phyloP scores from a whole-genome alignment of 768 basidiomycete species.

The Pleurotus giganteus region DNA sequence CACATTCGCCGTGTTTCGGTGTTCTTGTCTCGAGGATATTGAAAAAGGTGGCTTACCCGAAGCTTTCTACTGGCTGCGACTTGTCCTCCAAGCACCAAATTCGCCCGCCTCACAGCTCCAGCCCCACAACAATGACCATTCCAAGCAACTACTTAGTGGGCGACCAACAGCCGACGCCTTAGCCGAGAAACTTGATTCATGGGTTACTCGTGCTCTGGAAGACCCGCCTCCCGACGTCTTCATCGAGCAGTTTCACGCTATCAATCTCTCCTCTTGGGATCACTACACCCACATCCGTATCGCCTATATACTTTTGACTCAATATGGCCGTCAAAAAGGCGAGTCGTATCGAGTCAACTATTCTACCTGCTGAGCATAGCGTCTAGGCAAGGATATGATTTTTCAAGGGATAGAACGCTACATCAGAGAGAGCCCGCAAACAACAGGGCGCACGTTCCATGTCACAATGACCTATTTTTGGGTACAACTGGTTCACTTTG shows the following conservation, averaged over 20 bases:
- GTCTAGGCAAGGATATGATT: conserved; percentile 40
- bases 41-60: conserved; percentile 29
- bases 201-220: conserved; percentile 30
- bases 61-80: conserved; percentile 39
- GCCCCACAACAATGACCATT: background rate
- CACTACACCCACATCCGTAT: conserved; percentile 47
- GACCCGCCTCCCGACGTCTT: conserved; percentile 30
- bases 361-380: background rate
- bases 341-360: background rate
- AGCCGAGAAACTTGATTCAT: conserved; percentile 32
- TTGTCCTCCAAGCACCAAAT: conserved; percentile 26
- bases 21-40: conserved; percentile 17
- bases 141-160: conserved; percentile 9
- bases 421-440: conserved; percentile 32
- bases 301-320: conserved; percentile 38
- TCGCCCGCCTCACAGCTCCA: conserved; percentile 3
- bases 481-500: conserved; percentile 49
- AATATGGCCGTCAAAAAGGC: conserved; percentile 42
- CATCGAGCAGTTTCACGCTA: conserved; percentile 30
- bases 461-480: conserved; percentile 51
- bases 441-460: conserved; percentile 37
- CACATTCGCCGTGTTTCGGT: conserved; percentile 26
- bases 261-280: conserved; percentile 41
- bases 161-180: conserved; percentile 22
- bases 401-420: conserved; percentile 41